Conservation (phyloP, 352 stramenopile genomes). For the Globisporangium yorkense region DNA sequence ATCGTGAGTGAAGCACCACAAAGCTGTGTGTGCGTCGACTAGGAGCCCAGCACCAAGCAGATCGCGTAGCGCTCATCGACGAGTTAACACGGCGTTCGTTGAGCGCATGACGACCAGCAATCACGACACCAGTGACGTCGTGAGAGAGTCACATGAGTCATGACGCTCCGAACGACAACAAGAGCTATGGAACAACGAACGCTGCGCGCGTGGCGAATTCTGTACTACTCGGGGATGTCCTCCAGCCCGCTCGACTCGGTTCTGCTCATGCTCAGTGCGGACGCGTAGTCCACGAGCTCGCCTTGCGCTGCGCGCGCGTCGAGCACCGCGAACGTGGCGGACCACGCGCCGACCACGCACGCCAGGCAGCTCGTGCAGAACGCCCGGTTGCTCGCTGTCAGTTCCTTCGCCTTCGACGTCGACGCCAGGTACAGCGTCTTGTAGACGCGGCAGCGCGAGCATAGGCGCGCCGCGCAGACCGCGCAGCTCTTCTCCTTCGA, state of each 20-base stretch:
- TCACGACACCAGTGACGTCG: too few species aligned
- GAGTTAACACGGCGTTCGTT: too few species aligned
- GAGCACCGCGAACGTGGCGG: constrained; percentile 12
- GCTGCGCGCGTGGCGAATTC: neutral
- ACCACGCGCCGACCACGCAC: constrained; percentile 2
- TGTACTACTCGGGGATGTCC: neutral
- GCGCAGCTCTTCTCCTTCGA: constrained; percentile 6
- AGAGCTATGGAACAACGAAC: too few species aligned
- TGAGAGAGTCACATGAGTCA: too few species aligned
- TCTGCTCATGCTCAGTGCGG: constrained; percentile 9
- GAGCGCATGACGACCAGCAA: too few species aligned
- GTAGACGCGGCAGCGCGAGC: constrained; percentile 16
- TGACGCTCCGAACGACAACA: too few species aligned
- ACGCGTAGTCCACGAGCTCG: constrained; percentile 19
- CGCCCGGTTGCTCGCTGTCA: constrained; percentile 13
- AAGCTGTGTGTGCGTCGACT: too few species aligned
- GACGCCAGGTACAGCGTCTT: constrained; percentile 14
- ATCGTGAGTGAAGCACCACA: too few species aligned
- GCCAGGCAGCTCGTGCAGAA: constrained; percentile 30
- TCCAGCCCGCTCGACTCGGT: neutral
- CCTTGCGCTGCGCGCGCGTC: constrained; percentile 5
- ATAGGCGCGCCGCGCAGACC: constrained; percentile 11
- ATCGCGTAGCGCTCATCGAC: too few species aligned
- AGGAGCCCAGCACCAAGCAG: too few species aligned
- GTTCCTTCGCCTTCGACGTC: constrained; percentile 17